Percentiles rank a stretch among this genome's conserved stretches.
Conservation (phyloP, 2,329 filamentous ascomycete genomes). For the Zymoseptoria tritici region DNA sequence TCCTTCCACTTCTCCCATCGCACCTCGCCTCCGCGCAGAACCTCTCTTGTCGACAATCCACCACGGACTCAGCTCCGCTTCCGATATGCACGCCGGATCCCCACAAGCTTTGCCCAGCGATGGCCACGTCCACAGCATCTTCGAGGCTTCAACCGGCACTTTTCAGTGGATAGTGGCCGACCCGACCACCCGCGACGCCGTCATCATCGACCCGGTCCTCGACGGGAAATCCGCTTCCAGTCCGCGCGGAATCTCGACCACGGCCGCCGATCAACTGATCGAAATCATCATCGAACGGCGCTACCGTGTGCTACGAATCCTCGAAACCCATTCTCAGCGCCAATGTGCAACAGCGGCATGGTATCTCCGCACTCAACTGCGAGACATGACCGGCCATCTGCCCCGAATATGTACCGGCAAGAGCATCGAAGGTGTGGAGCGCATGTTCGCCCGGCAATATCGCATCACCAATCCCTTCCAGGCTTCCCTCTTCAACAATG, state of each 20-base stretch:
- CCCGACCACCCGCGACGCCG: slow-evolving; percentile 40
- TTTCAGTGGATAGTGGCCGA: slow-evolving; percentile 58
- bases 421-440: slow-evolving; percentile 47
- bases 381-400: slow-evolving; percentile 27
- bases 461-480: slow-evolving; percentile 40
- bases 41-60: neutral
- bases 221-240: slow-evolving; percentile 44
- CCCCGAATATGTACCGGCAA: slow-evolving; percentile 50
- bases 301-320: slow-evolving; percentile 46
- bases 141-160: slow-evolving; percentile 41
- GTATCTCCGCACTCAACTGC: slow-evolving; percentile 47
- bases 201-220: slow-evolving; percentile 57
- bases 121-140: slow-evolving; percentile 27
- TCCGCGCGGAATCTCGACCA: slow-evolving; percentile 41
- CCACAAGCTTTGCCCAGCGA: slow-evolving; percentile 1
- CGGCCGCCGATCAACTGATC: slow-evolving; percentile 48
- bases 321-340: slow-evolving; percentile 58
- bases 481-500: slow-evolving; percentile 42
- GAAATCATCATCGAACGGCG: slow-evolving; percentile 35
- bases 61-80: neutral
- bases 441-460: slow-evolving; percentile 44
- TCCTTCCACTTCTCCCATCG: neutral
- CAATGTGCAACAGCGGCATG: slow-evolving; percentile 54
- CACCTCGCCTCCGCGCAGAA: neutral
- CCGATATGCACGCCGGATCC: neutral